Conservation (phyloP, 2,329 filamentous ascomycete species). For the Fusarium hainanense region DNA sequence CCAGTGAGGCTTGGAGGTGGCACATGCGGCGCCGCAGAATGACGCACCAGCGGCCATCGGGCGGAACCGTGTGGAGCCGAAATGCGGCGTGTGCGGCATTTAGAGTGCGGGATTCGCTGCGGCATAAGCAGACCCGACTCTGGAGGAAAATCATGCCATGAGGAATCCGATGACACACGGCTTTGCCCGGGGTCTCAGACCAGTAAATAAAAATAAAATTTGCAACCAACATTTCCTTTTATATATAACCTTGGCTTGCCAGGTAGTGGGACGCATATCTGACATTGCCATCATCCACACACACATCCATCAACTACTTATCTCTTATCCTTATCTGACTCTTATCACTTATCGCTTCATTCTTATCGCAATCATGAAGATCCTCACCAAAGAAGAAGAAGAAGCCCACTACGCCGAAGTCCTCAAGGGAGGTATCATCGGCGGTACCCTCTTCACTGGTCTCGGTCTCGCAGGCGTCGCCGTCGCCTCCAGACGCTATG, state of each 20-base stretch:
- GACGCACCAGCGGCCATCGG: conserved; percentile 13
- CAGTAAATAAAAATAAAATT: not conserved
- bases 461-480: conserved; percentile 75
- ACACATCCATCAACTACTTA: not conserved
- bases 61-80: conserved; percentile 4
- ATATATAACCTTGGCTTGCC: conserved; percentile 25
- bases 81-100: conserved; percentile 8
- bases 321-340: not conserved
- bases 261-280: conserved; percentile 4
- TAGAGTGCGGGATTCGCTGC: not conserved
- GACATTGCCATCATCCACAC: not conserved
- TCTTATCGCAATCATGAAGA: conserved; percentile 76
- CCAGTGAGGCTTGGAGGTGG: not conserved
- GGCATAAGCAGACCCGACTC: conserved; percentile 12
- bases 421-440: conserved; percentile 80
- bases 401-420: conserved; percentile 84
- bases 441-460: conserved; percentile 74
- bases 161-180: conserved; percentile 11
- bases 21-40: conserved; percentile 16
- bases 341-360: conserved; percentile 4
- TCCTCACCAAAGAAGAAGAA: conserved; percentile 95
- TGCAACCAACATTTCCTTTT: not conserved
- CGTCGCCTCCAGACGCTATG: conserved; percentile 75
- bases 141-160: conserved; percentile 24
- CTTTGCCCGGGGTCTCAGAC: conserved; percentile 12